These are phyloP conservation scores for Yamadazyma olivae DNA, from an alignment of 805 yeast species.

Conservation along the genomic window DNA sequence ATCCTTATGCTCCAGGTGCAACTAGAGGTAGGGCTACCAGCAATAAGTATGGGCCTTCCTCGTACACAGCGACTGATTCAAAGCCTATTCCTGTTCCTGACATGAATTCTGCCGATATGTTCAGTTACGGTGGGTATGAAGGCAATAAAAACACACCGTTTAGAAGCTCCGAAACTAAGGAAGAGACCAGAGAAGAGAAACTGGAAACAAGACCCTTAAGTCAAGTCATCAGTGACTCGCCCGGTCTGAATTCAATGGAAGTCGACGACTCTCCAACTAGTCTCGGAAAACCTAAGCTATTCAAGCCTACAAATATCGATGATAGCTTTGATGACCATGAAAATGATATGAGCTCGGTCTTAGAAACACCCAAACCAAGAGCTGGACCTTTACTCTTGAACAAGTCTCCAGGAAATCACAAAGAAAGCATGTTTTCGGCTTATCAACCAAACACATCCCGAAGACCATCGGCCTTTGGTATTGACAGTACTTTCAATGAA, in stretches of 20 bases:
- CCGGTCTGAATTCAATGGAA: too few species aligned
- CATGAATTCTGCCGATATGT: constrained; percentile 10
- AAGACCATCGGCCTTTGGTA: constrained; percentile 13
- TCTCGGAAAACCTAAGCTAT: constrained; percentile 4
- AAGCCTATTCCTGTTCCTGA: constrained; percentile 7
- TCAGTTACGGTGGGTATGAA: constrained; percentile 13
- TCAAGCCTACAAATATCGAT: constrained; percentile 22
- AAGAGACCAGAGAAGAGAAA: too few species aligned
- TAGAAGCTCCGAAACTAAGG: too few species aligned
- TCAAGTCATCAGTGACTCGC: background rate
- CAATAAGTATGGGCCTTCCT: constrained; percentile 26
- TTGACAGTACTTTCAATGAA: constrained; percentile 29
- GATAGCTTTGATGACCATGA: constrained; percentile 32
- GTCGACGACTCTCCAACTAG: background rate
- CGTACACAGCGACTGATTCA: constrained; percentile 5
- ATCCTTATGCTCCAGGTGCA: constrained; percentile 38
- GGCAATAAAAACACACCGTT: too few species aligned
- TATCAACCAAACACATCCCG: constrained; percentile 12
- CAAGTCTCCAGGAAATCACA: constrained; percentile 1
- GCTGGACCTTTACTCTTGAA: constrained; percentile 3
- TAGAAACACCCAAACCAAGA: constrained; percentile 11
- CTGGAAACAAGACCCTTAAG: too few species aligned
- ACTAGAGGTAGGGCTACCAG: constrained; percentile 11
- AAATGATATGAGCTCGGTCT: constrained; percentile 7
- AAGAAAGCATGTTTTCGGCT: constrained; percentile 23